Conservation (phyloP, 495 filamentous ascomycete genomes). For the Penicillium turbatum region DNA sequence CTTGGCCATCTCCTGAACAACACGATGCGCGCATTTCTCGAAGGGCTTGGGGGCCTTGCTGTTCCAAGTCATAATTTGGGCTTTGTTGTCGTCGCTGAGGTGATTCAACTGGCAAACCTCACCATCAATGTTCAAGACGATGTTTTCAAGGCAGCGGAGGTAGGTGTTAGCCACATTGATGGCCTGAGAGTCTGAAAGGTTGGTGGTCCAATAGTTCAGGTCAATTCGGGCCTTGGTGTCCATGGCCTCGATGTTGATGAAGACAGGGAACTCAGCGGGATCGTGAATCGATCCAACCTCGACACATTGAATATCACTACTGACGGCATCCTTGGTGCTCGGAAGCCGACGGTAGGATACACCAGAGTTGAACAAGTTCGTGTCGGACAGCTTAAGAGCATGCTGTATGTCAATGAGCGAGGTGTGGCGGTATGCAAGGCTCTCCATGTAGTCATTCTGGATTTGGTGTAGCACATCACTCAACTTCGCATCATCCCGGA, state of each 20-base stretch:
- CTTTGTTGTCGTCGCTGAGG: constrained; percentile 35
- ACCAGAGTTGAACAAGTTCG: constrained; percentile 42
- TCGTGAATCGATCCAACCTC: constrained; percentile 47
- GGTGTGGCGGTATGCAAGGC: constrained; percentile 43
- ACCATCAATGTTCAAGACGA: constrained; percentile 30
- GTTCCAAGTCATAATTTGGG: constrained; percentile 46
- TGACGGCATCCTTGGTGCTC: constrained; percentile 13
- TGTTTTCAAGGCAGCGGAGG: constrained; percentile 40
- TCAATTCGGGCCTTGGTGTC: constrained; percentile 45
- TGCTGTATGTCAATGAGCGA: constrained; percentile 55
- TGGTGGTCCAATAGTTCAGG: constrained; percentile 55
- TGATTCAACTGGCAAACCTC: constrained; percentile 35
- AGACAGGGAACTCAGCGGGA: constrained; percentile 53
- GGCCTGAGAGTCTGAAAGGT: constrained; percentile 46
- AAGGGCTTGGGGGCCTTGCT: constrained; percentile 30
- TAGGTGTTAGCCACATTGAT: constrained; percentile 49
- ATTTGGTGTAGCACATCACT: constrained; percentile 34
- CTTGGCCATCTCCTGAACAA: constrained; percentile 37
- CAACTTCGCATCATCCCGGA: constrained; percentile 24
- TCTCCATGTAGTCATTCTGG: constrained; percentile 49
- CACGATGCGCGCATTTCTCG: constrained; percentile 41
- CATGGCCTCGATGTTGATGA: constrained; percentile 50
- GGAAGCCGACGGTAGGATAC: constrained; percentile 44
- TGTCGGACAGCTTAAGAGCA: constrained; percentile 35
- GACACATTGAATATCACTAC: constrained; percentile 33